These are phyloP conservation scores for Drosera capensis DNA, from an alignment of 148 eudicot species.

Conservation along the genomic window DNA sequence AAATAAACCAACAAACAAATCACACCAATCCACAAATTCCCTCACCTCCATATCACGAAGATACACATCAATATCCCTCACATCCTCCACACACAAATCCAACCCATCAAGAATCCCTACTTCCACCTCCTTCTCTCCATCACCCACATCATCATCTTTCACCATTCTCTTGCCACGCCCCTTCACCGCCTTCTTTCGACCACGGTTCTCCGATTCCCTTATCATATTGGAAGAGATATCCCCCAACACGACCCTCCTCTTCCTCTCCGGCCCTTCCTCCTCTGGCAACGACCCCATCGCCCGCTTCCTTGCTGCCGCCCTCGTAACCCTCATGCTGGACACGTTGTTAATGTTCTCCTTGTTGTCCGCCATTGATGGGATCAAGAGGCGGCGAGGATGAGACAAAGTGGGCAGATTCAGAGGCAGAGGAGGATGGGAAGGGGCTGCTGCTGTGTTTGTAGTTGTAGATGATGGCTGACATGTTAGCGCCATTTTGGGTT, in stretches of 20 bases:
- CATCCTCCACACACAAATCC: background rate
- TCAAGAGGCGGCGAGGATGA: background rate
- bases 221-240: conserved; percentile 30
- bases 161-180: conserved; percentile 13
- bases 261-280: conserved; percentile 8
- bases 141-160: conserved; percentile 2
- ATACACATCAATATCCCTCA: conserved; percentile 43
- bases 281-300: background rate
- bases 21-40: background rate
- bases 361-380: conserved; percentile 4
- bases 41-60: conserved; percentile 73
- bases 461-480: too few species aligned
- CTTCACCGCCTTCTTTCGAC: conserved; percentile 9
- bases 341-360: too few species aligned
- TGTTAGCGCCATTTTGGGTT: too few species aligned
- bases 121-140: conserved; percentile 8
- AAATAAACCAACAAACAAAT: background rate
- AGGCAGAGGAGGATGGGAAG: too few species aligned
- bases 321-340: background rate
- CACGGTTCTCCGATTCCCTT: conserved; percentile 7
- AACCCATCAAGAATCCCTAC: conserved; percentile 11
- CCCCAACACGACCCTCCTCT: conserved; percentile 60
- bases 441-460: too few species aligned
- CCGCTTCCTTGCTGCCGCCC: background rate
- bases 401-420: background rate